A percentile compares a stretch with the other conserved stretches of the same genome.
Conservation (phyloP, 2,329 filamentous ascomycete genomes). For the Cyanodermella asteris region DNA sequence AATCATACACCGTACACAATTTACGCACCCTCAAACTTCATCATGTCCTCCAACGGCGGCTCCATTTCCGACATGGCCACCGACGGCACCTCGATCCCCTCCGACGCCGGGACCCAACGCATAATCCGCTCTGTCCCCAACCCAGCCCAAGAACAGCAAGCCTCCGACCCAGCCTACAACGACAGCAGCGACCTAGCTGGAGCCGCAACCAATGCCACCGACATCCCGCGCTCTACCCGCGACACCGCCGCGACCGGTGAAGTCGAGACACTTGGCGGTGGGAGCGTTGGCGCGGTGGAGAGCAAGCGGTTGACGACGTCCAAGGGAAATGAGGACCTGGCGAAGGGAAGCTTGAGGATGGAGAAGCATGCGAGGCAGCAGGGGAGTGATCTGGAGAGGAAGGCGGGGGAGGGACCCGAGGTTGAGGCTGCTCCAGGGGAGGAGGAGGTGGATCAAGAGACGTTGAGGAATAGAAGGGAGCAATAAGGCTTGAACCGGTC, state of each 20-base stretch:
- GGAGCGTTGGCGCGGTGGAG: constrained; percentile 17
- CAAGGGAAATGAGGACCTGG: constrained; percentile 7
- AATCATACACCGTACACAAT: too few relatives aligned
- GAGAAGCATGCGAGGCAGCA: constrained; percentile 19
- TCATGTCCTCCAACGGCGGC: constrained; percentile 15
- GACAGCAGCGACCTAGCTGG: constrained; percentile 16
- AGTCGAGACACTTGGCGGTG: constrained; percentile 20
- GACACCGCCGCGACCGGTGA: constrained; percentile 17
- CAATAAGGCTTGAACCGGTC: too few relatives aligned
- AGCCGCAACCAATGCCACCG: constrained; percentile 26
- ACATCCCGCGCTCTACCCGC: constrained; percentile 18
- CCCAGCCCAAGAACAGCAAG: constrained; percentile 21
- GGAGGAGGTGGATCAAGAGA: constrained; percentile 8
- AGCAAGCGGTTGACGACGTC: constrained; percentile 17
- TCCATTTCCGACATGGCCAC: constrained; percentile 19
- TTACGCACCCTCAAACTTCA: too few relatives aligned
- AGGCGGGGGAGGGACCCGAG: constrained; percentile 16
- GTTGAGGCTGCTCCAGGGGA: constrained; percentile 13
- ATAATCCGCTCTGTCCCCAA: constrained; percentile 26
- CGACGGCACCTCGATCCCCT: constrained; percentile 19
- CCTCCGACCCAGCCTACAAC: constrained; percentile 17
- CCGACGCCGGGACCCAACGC: constrained; percentile 23
- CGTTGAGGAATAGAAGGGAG: constrained; percentile 5
- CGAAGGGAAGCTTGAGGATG: constrained; percentile 16
- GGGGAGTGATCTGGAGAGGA: constrained; percentile 17